These are phyloP conservation scores for Lobosporangium transversale DNA, from an alignment of 192 early-diverging fungal species.

Conservation along the genomic window DNA sequence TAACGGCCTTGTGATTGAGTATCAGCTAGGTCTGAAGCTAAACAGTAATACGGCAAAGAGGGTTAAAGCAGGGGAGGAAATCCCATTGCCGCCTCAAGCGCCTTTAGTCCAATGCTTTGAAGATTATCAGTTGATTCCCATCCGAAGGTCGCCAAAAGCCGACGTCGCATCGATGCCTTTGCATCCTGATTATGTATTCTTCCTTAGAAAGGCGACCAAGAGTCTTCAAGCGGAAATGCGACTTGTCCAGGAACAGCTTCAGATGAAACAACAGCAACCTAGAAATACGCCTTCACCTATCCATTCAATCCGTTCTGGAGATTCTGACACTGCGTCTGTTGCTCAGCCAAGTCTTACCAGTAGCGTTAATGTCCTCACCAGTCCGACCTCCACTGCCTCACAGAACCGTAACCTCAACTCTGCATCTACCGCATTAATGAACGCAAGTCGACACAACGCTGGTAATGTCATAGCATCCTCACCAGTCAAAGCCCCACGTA, in stretches of 20 bases:
- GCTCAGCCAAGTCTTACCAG: conserved; percentile 23
- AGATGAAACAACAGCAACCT: conserved; percentile 3
- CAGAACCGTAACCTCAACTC: conserved; percentile 14
- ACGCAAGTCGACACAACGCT: conserved; percentile 5
- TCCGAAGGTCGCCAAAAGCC: conserved; percentile 43
- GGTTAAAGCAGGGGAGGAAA: conserved; percentile 28
- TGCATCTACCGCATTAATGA: conserved; percentile 4
- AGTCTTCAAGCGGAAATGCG: conserved; percentile 49
- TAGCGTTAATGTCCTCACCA: background rate
- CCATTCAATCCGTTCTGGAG: conserved; percentile 1
- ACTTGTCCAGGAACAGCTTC: conserved; percentile 35
- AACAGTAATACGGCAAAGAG: conserved; percentile 12
- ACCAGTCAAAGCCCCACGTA: conserved; percentile 32
- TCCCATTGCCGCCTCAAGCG: conserved; percentile 22
- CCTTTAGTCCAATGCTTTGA: conserved; percentile 33
- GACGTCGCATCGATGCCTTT: conserved; percentile 51
- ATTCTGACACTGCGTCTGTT: conserved; percentile 15
- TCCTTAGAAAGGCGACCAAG: conserved; percentile 46
- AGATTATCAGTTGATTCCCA: conserved; percentile 26
- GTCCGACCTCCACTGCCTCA: conserved; percentile 20
- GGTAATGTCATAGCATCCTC: conserved; percentile 9
- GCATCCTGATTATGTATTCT: conserved; percentile 38
- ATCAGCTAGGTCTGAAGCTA: conserved; percentile 29
- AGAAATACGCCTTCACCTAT: conserved; percentile 11
- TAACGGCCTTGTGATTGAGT: conserved; percentile 45